These are phyloP conservation scores for Friedmanniomyces simplex DNA, from an alignment of 495 filamentous ascomycete species.

Conservation along the genomic window DNA sequence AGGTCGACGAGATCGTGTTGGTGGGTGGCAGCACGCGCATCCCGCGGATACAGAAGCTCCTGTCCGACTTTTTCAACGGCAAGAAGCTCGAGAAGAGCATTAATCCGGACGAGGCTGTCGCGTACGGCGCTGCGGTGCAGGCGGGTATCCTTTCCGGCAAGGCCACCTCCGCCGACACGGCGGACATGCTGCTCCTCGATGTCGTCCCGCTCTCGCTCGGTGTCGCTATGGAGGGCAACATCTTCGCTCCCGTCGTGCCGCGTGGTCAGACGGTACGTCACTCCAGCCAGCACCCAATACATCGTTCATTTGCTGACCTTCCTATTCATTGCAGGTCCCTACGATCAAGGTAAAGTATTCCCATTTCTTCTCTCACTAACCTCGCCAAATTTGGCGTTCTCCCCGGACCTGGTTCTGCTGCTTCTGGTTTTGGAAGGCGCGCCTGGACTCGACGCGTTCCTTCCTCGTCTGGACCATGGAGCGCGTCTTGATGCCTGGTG, in stretches of 20 bases:
- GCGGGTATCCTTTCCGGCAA: slow-evolving; percentile 97
- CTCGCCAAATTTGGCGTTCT: too few relatives aligned
- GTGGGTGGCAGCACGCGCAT: slow-evolving; percentile 99
- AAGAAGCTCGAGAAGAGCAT: slow-evolving; percentile 99
- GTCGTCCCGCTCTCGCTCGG: slow-evolving; percentile 95
- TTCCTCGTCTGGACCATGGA: too few relatives aligned
- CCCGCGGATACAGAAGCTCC: slow-evolving; percentile 95
- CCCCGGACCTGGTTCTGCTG: too few relatives aligned
- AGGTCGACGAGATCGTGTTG: slow-evolving; percentile 97
- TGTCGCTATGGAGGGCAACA: slow-evolving; percentile 99
- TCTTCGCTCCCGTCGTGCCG: slow-evolving; percentile 91
- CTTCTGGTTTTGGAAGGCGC: too few relatives aligned
- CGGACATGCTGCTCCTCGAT: slow-evolving; percentile 92
- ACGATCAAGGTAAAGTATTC: too few relatives aligned
- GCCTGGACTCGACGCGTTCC: too few relatives aligned
- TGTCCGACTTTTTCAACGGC: slow-evolving; percentile 98
- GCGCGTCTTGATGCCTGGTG: too few relatives aligned
- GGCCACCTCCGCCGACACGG: slow-evolving; percentile 87
- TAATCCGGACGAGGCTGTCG: slow-evolving; percentile 98
- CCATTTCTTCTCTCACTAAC: too few relatives aligned
- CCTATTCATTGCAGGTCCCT: neutral
- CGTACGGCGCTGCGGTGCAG: slow-evolving; percentile 97
- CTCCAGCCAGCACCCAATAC: too few relatives aligned
- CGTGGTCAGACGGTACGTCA: slow-evolving; percentile 48
- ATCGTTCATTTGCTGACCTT: too few relatives aligned